Evolutionary conservation across 352 stramenopile genomes (phyloP).

Genomic region (Phytopythium boreale): DNA sequence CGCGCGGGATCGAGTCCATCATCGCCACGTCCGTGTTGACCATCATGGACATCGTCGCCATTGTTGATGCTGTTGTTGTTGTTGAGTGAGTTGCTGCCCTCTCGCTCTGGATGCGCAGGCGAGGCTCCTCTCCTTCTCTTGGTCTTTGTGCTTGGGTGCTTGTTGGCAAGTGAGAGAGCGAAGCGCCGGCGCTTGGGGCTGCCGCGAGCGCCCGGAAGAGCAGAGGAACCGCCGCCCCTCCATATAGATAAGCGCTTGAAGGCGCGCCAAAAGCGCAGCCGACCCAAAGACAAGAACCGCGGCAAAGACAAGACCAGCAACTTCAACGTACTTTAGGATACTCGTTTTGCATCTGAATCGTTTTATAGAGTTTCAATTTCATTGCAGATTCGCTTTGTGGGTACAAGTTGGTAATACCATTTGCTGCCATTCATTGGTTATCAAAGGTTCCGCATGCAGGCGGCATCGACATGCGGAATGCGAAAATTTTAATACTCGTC

Average conservation of each 20-base stretch:
- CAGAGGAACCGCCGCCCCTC: not conserved
- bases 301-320: constrained; percentile 1
- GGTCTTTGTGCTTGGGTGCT: constrained; percentile 5
- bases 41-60: constrained; percentile 50
- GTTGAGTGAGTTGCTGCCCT: constrained; percentile 14
- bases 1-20: constrained; percentile 61
- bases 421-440: not conserved
- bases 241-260: constrained; percentile 3
- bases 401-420: no score
- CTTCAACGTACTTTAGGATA: not conserved
- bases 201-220: not conserved
- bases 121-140: constrained; percentile 4
- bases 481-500: not conserved
- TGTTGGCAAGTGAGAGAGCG: constrained; percentile 19
- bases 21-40: constrained; percentile 28
- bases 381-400: no score
- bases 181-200: not conserved
- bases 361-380: not conserved
- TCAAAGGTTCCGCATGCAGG: not conserved
- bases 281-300: constrained; percentile 11
- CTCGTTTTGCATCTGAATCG: not conserved
- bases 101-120: not conserved
- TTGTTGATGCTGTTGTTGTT: constrained; percentile 12
- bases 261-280: not conserved
- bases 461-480: not conserved